Evolutionary conservation across 176 grass and related monocot species (phyloP).

Genomic region (Bolboschoenus planiculmis): DNA sequence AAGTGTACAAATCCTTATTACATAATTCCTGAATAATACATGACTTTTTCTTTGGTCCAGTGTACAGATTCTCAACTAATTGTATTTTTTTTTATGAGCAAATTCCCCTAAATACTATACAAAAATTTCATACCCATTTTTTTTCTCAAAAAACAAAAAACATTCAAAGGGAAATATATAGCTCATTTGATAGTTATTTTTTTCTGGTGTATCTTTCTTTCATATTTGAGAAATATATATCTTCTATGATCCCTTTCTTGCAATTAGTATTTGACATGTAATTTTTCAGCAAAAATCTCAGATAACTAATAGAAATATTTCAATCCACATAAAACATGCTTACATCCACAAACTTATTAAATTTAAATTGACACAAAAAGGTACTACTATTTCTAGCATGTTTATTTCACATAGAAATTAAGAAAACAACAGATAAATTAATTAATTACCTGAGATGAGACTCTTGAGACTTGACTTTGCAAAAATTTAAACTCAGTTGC

Average conservation of each 20-base stretch:
- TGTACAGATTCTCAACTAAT: not conserved
- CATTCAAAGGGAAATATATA: not conserved
- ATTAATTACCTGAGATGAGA: slow-evolving; percentile 3
- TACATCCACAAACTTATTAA: not conserved
- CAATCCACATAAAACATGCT: not conserved
- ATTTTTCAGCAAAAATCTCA: not conserved
- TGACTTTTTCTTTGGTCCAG: not conserved
- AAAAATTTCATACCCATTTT: not conserved
- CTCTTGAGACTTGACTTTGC: not conserved
- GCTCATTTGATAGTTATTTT: not conserved
- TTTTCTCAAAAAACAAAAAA: not conserved
- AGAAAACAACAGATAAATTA: not conserved
- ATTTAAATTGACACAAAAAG: not conserved
- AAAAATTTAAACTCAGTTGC: not conserved
- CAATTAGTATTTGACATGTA: not conserved
- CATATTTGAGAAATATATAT: too few species aligned
- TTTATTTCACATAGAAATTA: too few species aligned
- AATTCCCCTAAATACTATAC: not conserved
- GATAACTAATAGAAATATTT: not conserved
- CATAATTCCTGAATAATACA: not conserved
- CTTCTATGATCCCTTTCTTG: not conserved
- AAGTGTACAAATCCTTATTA: not conserved
- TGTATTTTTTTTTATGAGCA: not conserved
- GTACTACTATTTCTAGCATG: not conserved
- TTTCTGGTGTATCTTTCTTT: too few species aligned